Base-by-base conservation (phyloP, 306 rosid species). In the Macrotyloma uniflorum region DNA sequence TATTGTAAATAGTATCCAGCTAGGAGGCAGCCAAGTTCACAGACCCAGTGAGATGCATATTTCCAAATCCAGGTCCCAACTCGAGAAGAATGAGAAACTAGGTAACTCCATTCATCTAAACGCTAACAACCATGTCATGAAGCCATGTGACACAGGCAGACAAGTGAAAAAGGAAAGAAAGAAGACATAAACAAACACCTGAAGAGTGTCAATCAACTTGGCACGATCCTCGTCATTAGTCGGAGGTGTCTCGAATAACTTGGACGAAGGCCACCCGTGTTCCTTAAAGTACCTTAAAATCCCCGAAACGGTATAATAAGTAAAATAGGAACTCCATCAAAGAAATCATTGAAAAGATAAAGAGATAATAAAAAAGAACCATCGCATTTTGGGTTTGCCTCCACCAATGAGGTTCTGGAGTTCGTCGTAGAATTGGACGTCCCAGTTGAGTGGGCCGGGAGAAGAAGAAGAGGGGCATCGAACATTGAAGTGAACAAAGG, bases 341-440 rank as follows among this genome's bases (percentile, higher is more conserved):
- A 19, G 3, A 23, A 61, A 42, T 9, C 22, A 69, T 24, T 3
- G 30, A 24, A 45, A 22, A 1, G 2, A 36, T 36, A 36, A 36
- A 8, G 8, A 20, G 20, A 28, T 5, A 28, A 0, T 0, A 32
- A 23, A 63, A 0, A 28, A 12, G 36, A 66, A 65, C 98, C 99
- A 95, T 84, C 97, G 93, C 99, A 95, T 95, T 91, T 95, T 95
- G 70, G 99, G 98, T 62, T 93, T 93, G 78, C 98, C 98, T 33
- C 99, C 98, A 43, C 98, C 97, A 57, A 95, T 78, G 74, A 49
- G 91, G 84, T 95, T 95, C 87, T 95, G 94, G 2, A 95, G 93
- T 46, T 62, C 89, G 76, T 95, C 98, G 70, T 95, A 93, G 85
- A 95, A 95, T 3, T 93, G 85, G 10, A 77, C 55, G 72, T 64